These are phyloP conservation scores for Diplosphaera chodatii DNA, from an alignment of 139 green algal genomes.

Conservation along the genomic window DNA sequence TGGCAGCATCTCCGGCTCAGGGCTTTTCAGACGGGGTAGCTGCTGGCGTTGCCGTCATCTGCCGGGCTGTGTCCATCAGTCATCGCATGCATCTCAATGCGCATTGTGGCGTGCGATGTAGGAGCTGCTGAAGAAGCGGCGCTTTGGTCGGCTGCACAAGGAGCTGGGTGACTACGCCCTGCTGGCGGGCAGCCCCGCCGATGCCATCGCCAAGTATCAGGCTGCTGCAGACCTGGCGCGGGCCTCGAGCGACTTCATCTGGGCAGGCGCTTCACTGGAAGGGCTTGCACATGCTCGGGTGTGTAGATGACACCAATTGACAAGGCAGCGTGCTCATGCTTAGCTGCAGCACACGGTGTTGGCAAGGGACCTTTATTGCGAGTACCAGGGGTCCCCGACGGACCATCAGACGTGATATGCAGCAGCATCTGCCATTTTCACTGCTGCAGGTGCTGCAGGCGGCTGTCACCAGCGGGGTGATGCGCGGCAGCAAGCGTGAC, in stretches of 20 bases:
- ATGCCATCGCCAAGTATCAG: slow-evolving; percentile 68
- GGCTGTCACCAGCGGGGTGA: slow-evolving; percentile 27
- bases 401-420: too few species aligned
- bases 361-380: too few species aligned
- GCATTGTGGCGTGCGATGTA: background rate
- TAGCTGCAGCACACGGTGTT: background rate
- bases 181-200: slow-evolving; percentile 62
- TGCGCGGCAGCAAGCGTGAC: slow-evolving; percentile 21
- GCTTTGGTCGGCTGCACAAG: slow-evolving; percentile 76
- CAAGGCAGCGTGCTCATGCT: background rate
- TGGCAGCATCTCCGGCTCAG: too few species aligned
- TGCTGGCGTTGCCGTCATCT: too few species aligned
- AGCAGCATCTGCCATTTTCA: too few species aligned
- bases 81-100: too few species aligned
- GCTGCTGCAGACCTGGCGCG: slow-evolving; percentile 40
- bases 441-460: slow-evolving; percentile 33
- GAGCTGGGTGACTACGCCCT: slow-evolving; percentile 74
- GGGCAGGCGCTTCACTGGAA: slow-evolving; percentile 42
- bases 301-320: background rate
- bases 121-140: slow-evolving; percentile 37
- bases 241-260: slow-evolving; percentile 34
- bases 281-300: slow-evolving; percentile 45
- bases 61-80: too few species aligned
- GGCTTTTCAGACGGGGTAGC: too few species aligned
- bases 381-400: too few species aligned